Percentiles rank a stretch among this genome's conserved stretches.
Conservation (phyloP, 2,329 filamentous ascomycete species). For the Gaeumannomyces sp. region DNA sequence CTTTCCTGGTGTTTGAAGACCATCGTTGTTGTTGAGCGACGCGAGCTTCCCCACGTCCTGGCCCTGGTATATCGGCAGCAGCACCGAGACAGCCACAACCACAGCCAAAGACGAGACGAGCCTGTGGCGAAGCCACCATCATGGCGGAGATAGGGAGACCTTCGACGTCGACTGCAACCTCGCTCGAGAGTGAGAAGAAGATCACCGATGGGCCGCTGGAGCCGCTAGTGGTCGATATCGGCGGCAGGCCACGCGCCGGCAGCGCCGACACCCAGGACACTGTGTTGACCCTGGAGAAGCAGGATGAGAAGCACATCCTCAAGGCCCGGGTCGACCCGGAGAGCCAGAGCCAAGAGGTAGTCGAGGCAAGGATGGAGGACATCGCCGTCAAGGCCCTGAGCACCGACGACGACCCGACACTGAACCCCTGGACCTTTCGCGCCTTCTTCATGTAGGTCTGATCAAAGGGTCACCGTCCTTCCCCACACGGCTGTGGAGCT, state of each 20-base stretch:
- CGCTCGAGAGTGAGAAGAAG: neutral
- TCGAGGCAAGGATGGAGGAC: slow-evolving; percentile 10
- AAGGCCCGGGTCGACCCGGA: slow-evolving; percentile 7
- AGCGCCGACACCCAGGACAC: neutral
- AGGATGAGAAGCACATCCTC: neutral
- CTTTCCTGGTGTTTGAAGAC: neutral
- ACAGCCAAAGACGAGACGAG: neutral
- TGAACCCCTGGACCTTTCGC: slow-evolving; percentile 18
- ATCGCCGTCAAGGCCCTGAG: slow-evolving; percentile 17
- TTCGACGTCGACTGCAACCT: neutral
- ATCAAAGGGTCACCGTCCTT: neutral
- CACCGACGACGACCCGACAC: slow-evolving; percentile 17
- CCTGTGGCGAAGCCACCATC: neutral
- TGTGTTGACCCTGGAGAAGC: neutral
- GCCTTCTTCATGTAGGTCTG: slow-evolving; percentile 12
- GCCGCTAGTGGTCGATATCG: neutral
- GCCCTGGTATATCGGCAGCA: neutral
- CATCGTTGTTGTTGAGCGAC: neutral
- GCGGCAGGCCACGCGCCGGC: too few species aligned
- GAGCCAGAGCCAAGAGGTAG: slow-evolving; percentile 5
- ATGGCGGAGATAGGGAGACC: neutral
- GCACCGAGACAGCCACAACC: neutral
- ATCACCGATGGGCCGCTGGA: neutral
- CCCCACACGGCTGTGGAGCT: too few species aligned
- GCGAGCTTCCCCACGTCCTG: neutral